phyloP scores from a whole-genome alignment of 208 protist genomes.

The Tritrichomonas foetus region DNA sequence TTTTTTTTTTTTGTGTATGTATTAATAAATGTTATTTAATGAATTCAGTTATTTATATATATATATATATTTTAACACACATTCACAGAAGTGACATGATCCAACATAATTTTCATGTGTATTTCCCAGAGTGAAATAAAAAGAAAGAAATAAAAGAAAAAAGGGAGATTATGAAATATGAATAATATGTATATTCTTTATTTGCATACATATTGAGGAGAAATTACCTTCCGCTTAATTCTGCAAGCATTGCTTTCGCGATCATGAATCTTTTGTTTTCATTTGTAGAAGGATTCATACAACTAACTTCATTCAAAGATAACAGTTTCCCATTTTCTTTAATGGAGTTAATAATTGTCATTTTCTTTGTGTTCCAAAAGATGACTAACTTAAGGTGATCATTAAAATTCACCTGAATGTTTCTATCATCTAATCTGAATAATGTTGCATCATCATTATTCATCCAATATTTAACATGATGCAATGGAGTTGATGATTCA shows the following conservation, averaged over 20 bases:
- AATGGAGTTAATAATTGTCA: background rate
- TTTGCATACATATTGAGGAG: no score
- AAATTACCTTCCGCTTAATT: background rate
- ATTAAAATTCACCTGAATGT: background rate
- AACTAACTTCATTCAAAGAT: no score
- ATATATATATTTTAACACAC: no score
- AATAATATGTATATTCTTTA: no score
- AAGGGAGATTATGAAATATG: no score
- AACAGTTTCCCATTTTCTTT: background rate
- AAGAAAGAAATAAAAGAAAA: no score
- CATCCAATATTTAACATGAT: background rate
- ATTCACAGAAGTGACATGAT: no score
- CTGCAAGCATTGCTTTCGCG: background rate
- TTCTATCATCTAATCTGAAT: background rate
- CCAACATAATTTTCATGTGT: no score
- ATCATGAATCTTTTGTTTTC: background rate
- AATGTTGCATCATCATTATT: background rate
- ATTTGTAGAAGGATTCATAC: background rate
- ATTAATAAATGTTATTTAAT: no score
- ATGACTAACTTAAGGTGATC: background rate
- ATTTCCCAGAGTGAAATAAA: no score
- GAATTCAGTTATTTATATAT: no score
- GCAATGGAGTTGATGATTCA: background rate
- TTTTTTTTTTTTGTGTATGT: no score
- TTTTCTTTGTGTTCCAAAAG: background rate